Percentiles rank a stretch among this genome's conserved stretches.
Evolutionary conservation across 1,284 basidiomycete genomes (phyloP).

Genomic region (Ustilago loliicola): DNA sequence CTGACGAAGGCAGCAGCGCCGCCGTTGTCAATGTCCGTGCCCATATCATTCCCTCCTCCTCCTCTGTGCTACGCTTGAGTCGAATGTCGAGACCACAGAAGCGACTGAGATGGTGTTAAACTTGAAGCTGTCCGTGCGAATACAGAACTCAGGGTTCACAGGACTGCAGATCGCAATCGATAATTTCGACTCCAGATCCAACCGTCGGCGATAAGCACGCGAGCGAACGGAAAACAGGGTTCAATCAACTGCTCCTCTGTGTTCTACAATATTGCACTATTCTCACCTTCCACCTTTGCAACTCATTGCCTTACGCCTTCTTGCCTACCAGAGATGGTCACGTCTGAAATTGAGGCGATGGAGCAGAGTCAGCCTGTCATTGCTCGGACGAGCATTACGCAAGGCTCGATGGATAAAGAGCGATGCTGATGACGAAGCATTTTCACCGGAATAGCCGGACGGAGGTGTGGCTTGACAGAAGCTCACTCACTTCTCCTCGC

Average conservation of each 20-base stretch:
- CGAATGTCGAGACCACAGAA: too few relatives aligned
- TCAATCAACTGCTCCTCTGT: not conserved
- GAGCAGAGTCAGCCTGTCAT: not conserved
- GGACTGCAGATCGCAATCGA: not conserved
- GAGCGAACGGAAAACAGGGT: not conserved
- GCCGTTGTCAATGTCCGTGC: not conserved
- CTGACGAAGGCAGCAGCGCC: not conserved
- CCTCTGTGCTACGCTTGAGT: not conserved
- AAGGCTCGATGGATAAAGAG: not conserved
- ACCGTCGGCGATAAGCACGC: slow-evolving; percentile 7
- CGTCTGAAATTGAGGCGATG: not conserved
- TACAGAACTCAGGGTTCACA: not conserved
- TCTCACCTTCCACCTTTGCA: not conserved
- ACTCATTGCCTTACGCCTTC: not conserved
- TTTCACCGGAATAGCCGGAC: not conserved
- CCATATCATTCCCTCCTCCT: not conserved
- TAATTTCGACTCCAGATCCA: not conserved
- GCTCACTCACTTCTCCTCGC: not conserved
- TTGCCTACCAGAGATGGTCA: not conserved
- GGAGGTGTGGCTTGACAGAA: not conserved
- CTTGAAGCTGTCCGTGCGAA: not conserved
- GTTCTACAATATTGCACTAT: not conserved
- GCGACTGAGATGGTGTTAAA: not conserved
- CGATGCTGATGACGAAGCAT: not conserved
- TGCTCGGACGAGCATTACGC: not conserved